Base-by-base conservation (phyloP, 768 basidiomycete genomes). In the Tulasnella sp. region DNA sequence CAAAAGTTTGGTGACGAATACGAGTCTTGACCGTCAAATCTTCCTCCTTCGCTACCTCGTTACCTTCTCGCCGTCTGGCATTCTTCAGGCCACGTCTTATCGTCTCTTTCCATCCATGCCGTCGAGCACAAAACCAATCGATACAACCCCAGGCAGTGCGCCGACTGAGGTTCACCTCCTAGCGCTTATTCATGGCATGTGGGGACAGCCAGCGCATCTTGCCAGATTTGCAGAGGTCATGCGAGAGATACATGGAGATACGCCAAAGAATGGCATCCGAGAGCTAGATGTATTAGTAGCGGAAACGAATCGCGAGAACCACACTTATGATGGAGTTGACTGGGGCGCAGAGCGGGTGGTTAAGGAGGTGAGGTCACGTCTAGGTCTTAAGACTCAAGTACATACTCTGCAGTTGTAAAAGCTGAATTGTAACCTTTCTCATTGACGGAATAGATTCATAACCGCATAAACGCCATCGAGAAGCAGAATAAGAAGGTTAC, bases 261-360 rank as follows among this genome's bases (percentile, higher is more conserved):
- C 65, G 72, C 21, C 71, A 72, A 10, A 75, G 72, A 43, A 68
- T 8, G 30, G 72, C n/a, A 49, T 44, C n/a, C 44, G 57, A 3
- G 66, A 74, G 59, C 74, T 92, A 4, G 79, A 80, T 34, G 74
- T 87, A 25, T 69, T 88, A n/a, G 67, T 80, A 0, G 78, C 87
- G 2, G 72, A 85, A 64, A 78, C 83, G 2, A 86, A 88, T 67
- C 67, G 73, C 17, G 80, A 80, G 29, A 78, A 81, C 53, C 22
- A 52, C 9, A 88, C 86, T 1, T 90, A 89, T 64, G 88, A 91
- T 63, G 87, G 88, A 0, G 79, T 91, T 22, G 88, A 91, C 66
- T 86, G 86, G 80, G 83, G 87, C 60, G 85, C 81, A 38, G 86
- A 90, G 70, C 75, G 90, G 30, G 80, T 91, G 34, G 80, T 87